Conservation (phyloP, 2,329 filamentous ascomycete species). For the Mycosphaerella sp. region DNA sequence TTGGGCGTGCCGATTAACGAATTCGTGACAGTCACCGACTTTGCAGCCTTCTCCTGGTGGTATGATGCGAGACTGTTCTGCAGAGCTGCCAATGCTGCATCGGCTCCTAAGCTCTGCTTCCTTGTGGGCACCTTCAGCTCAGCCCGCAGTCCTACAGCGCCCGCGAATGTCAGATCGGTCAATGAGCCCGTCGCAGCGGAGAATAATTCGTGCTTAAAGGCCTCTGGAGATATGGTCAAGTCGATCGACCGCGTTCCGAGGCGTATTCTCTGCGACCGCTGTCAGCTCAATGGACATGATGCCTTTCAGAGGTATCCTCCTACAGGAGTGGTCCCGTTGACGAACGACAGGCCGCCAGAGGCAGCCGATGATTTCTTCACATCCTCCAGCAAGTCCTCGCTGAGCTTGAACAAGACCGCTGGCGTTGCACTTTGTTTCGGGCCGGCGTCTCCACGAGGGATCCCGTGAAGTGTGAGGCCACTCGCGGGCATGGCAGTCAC, state of each 20-base stretch:
- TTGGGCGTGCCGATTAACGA: constrained; percentile 34
- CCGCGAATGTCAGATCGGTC: constrained; percentile 49
- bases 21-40: constrained; percentile 34
- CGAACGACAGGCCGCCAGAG: constrained; percentile 29
- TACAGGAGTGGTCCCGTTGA: constrained; percentile 32
- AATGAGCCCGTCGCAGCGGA: constrained; percentile 38
- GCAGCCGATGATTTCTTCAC: constrained; percentile 28
- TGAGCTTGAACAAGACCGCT: constrained; percentile 31
- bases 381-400: constrained; percentile 29
- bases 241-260: constrained; percentile 52
- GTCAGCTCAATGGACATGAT: constrained; percentile 1
- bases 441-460: constrained; percentile 13
- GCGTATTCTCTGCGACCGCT: constrained; percentile 43
- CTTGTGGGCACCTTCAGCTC: constrained; percentile 38
- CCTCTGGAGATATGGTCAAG: constrained; percentile 49
- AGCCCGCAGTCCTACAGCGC: constrained; percentile 52
- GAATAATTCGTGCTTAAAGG: constrained; percentile 54
- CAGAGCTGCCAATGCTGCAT: constrained; percentile 54
- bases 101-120: constrained; percentile 50
- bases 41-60: constrained; percentile 55
- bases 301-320: constrained; percentile 15
- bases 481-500: constrained; percentile 14
- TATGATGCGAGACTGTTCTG: constrained; percentile 54
- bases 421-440: constrained; percentile 19
- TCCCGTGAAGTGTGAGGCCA: constrained; percentile 28